Evolutionary conservation across 192 early-diverging fungal species (phyloP), one percentile per base, ranked within the genome.

Genomic region (Coemansia sp.): DNA sequence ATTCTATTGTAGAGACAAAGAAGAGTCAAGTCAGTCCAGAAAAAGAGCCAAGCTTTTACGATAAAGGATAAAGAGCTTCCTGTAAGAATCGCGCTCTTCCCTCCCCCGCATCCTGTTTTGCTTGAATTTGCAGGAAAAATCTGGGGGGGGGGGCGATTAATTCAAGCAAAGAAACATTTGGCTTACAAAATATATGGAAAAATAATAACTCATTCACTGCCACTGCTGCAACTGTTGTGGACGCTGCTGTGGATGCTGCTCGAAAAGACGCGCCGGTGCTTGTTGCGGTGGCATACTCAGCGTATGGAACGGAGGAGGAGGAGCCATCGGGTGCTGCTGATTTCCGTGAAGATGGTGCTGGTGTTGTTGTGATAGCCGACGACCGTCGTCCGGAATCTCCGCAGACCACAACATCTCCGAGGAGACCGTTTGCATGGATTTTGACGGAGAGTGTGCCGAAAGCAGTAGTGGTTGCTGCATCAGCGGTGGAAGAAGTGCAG

Each of bases 171-270:
- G 45, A 25, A 23, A 8, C 10, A 44, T 44, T 20, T 44, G 42
- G 4, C 38, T 41, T 41, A 17, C 4, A 41, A 13, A 41, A 41
- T 17, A 41, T 13, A 41, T 13, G 9, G 13, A 41, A 2, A 41
- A 41, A 3, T 17, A 22, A 22, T 22, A 11, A 48, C 1, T 1
- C 8, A 9, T 48, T 54, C 52, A 54, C 15, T 54, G 52, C 52
- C 52, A 54, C 23, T 59, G 57, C 57, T 59, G 57, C 27, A 30
- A 17, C 42, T 41, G 57, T n/a, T 59, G 57, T 13, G 44, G 57
- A 29, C 15, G 57, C 40, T 59, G 57, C 36, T 59, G 57, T 36
- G 30, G 57, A 41, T 25, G 57, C 9, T 59, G 55, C 36, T 57
- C 29, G 19, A 54, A 54, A n/a, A 29, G 14, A 29, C 30, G 52